Percentiles rank a stretch among this genome's conserved stretches.
Conservation (phyloP, 2,329 filamentous ascomycete genomes). For the Arthroderma sp. region DNA sequence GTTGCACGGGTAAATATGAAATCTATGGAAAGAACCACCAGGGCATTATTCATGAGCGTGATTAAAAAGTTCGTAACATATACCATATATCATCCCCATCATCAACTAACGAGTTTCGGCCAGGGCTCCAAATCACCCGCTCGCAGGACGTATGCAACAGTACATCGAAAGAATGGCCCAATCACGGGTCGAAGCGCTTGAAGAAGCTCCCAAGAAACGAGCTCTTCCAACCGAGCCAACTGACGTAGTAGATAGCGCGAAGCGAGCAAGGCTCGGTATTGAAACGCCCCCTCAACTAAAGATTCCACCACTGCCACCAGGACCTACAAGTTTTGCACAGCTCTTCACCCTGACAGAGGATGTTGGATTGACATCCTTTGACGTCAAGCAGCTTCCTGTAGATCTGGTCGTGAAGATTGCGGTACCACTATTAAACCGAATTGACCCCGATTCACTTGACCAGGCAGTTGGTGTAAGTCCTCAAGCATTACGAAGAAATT, state of each 20-base stretch:
- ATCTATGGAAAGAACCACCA: conserved; percentile 89
- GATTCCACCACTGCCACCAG: conserved; percentile 59
- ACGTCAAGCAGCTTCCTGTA: conserved; percentile 65
- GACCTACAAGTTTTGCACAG: conserved; percentile 65
- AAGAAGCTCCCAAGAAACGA: conserved; percentile 66
- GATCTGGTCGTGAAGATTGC: conserved; percentile 68
- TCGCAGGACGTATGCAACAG: conserved; percentile 68
- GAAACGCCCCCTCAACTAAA: conserved; percentile 36
- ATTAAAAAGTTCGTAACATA: conserved; percentile 51
- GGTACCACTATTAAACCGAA: conserved; percentile 60
- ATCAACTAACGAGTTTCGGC: conserved; percentile 9
- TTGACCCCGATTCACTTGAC: conserved; percentile 56
- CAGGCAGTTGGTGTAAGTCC: conserved; percentile 55
- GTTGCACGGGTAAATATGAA: conserved; percentile 70
- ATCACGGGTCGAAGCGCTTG: conserved; percentile 62
- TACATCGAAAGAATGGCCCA: conserved; percentile 73
- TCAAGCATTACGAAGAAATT: conserved; percentile 8
- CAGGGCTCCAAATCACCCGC: conserved; percentile 68
- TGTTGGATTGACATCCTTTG: conserved; percentile 60
- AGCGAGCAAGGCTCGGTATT: conserved; percentile 59
- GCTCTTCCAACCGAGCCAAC: conserved; percentile 56
- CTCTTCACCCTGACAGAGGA: conserved; percentile 77
- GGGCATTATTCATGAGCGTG: conserved; percentile 70
- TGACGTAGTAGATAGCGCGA: conserved; percentile 61
- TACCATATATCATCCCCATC: neutral